These are phyloP conservation scores for Saccharomycopsis hybrid DNA, from an alignment of 1,139 yeast genomes.

Conservation along the genomic window DNA sequence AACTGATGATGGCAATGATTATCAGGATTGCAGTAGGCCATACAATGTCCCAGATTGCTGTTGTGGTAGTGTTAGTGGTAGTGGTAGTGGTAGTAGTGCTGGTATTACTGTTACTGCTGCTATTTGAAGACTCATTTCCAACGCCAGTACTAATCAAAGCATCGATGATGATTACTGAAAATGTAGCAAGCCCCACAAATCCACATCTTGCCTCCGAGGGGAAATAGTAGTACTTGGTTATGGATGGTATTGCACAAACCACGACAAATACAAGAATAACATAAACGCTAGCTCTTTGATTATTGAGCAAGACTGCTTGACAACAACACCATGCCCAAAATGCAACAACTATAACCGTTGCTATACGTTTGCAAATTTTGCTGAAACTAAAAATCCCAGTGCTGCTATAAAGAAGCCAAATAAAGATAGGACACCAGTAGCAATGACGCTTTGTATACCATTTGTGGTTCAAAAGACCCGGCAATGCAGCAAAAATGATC, in stretches of 20 bases:
- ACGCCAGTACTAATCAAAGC: slow-evolving; percentile 20
- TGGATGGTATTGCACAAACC: slow-evolving; percentile 26
- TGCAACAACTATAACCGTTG: background rate
- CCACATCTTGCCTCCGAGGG: slow-evolving; percentile 36
- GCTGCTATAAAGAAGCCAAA: slow-evolving; percentile 9
- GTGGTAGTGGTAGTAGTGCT: no score
- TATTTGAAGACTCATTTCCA: slow-evolving; percentile 23
- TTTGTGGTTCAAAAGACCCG: background rate
- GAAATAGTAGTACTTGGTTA: slow-evolving; percentile 27
- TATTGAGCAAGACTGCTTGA: background rate
- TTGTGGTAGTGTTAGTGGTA: slow-evolving; percentile 23
- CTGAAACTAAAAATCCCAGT: slow-evolving; percentile 7
- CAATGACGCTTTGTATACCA: slow-evolving; percentile 8
- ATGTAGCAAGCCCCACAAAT: slow-evolving; percentile 34
- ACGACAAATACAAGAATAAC: slow-evolving; percentile 5
- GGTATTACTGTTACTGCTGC: no score
- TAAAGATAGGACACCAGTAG: slow-evolving; percentile 8
- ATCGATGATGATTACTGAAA: slow-evolving; percentile 35
- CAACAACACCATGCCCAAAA: slow-evolving; percentile 6
- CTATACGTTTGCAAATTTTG: slow-evolving; percentile 2
- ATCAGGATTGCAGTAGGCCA: slow-evolving; percentile 38
- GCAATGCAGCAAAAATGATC: slow-evolving; percentile 6
- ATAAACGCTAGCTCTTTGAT: background rate
- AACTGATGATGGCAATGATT: slow-evolving; percentile 33
- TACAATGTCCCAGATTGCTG: slow-evolving; percentile 31